Base-by-base conservation (phyloP, 1,284 basidiomycete genomes). In the Inonotus hispidus region DNA sequence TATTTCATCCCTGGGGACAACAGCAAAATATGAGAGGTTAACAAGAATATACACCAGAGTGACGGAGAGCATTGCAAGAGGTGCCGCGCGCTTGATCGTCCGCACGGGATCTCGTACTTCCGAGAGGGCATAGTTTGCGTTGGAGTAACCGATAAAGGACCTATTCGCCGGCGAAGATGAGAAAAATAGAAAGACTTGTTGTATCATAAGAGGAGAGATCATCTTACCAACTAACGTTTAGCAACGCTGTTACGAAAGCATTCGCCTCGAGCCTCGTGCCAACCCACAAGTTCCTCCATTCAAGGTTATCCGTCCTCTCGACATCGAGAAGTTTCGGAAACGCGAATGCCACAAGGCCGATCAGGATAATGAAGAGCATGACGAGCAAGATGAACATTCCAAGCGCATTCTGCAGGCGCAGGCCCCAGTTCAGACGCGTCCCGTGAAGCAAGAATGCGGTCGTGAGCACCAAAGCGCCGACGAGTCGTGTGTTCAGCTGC, bases 61-160 rank as follows among this genome's bases (percentile, higher is more conserved):
- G 2, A 86, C 80, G 23, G 75, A 74, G n/a, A 77, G 59, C 75
- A 88, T 80, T 0, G 85, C 86, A 5, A 87, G 66, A 1, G 87
- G 85, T 4, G 82, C 85, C 0, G 87, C 87, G 4, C 77, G 72
- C 68, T 83, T 87, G 67, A 90, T 81, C 0, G 87, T 89, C 38
- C 78, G 76, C 3, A 88, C 78, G 0, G 87, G 87, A 65, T 89
- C 77, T 25, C 77, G 79, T 13, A 88, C 76, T 68, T 90, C 87
- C 3, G 85, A 87, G 2, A 90, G 74, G 0, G 83, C 84, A 63
- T 87, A 88, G 67, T 89, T 89, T 13, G 84, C 85, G 60, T 85
- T 87, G 0, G 82, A 81, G 68, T 88, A 90, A 0, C 87, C 87
- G 55, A 80, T 77, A 68, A 82, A 87, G 0, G 84, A 85, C 87